phyloP scores from a whole-genome alignment of 2,329 filamentous ascomycete species.

The Cryphonectria radicalis region DNA sequence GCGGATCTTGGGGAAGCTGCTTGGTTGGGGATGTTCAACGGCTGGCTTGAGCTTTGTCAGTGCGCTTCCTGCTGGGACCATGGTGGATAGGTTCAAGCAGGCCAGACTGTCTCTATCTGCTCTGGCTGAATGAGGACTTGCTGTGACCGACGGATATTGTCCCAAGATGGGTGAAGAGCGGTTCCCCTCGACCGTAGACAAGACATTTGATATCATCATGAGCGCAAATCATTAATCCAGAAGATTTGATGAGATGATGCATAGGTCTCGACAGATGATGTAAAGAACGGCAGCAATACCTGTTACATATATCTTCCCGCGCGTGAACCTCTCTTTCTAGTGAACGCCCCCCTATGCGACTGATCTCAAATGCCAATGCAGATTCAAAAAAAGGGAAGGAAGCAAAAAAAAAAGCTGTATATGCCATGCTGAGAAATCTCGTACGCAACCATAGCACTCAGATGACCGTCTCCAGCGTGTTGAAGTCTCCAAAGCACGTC shows the following conservation, averaged over 20 bases:
- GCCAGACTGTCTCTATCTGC: neutral
- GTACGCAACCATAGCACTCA: neutral
- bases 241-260: neutral
- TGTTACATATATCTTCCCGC: neutral
- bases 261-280: neutral
- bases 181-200: neutral
- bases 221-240: neutral
- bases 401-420: neutral
- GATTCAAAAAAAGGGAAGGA: neutral
- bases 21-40: neutral
- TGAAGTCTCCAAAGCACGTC: slow-evolving; percentile 67
- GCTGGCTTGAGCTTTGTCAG: neutral
- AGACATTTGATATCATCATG: neutral
- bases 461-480: slow-evolving; percentile 28
- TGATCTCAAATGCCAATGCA: slow-evolving; percentile 9
- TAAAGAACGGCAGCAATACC: neutral
- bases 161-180: neutral
- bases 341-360: neutral
- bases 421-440: neutral
- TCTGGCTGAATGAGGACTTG: neutral
- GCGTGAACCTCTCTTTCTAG: neutral
- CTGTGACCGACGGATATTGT: neutral
- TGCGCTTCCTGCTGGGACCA: neutral
- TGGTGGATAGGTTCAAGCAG: neutral
- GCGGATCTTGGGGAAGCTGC: neutral